Base-by-base conservation (phyloP, 768 basidiomycete genomes). In the Termitomyces sp. region DNA sequence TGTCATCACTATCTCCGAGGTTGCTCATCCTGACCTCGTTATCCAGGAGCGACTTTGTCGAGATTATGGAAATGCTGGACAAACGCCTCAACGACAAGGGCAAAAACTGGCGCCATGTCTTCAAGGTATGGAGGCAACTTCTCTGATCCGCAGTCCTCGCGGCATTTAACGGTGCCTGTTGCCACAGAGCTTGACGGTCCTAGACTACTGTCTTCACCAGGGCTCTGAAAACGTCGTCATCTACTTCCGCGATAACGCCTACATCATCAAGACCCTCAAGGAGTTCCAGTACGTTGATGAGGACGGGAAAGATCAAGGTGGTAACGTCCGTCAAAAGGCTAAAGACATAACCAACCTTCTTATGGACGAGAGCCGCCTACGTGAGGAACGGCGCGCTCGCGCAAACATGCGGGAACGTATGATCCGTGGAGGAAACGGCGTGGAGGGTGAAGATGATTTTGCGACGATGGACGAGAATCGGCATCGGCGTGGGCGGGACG, bases 61-160 rank as follows among this genome's bases (percentile, higher is more conserved):
- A 99, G 74, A 92, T 99, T 65, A 98, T 99, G 93, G 97, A 99
- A 77, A 97, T 98, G 93, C 80, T 99, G 47, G 97, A 98, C 73
- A 98, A 99, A 73, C 85, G 97, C 50, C 75, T 99, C 58, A 94
- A 94, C 63, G 97, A 99, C 76, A 98, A 97, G 78, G 97, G 97
- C 37, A 98, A 98, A 83, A 98, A 98, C 65, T 99, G 97, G 97
- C 82, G 96, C 51, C 97, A 99, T 77, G 96, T 98, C 55, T 98
- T 97, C 83, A 98, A 98, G 80, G 93, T 87, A 49, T 56, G 78
- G 61, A 7, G 17, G 38, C 24, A 34, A 30, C 32, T 47, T 17
- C 17, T 42, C 53, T 34, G 35, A 37, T 54, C 37, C 35, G 9
- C n/a, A 45, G 24, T 54, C 7, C 24, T 26, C 9, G 37, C 28